A percentile compares a stretch with the other conserved stretches of the same genome.
Conservation (phyloP, 495 filamentous ascomycete species). For the Penicillium soppii region DNA sequence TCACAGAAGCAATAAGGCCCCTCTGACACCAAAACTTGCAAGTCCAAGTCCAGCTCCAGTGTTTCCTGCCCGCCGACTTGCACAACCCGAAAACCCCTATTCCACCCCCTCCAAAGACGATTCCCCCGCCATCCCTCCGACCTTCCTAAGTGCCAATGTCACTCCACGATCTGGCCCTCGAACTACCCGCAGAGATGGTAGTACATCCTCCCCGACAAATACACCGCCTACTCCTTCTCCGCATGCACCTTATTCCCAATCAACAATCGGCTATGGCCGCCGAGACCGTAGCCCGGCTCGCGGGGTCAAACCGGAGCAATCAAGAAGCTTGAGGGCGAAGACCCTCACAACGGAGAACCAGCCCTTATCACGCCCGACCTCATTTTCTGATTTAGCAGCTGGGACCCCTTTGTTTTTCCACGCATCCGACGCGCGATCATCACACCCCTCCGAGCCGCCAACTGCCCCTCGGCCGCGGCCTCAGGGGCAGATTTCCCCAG, state of each 20-base stretch:
- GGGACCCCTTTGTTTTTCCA: slow-evolving; percentile 70
- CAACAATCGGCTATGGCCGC: slow-evolving; percentile 28
- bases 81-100: slow-evolving; percentile 33
- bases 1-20: slow-evolving; percentile 37
- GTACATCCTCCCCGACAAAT: slow-evolving; percentile 58
- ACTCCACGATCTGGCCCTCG: slow-evolving; percentile 71
- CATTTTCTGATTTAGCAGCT: slow-evolving; percentile 29
- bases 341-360: slow-evolving; percentile 32
- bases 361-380: slow-evolving; percentile 29
- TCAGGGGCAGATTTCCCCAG: slow-evolving; percentile 28
- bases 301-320: slow-evolving; percentile 30
- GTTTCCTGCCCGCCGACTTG: slow-evolving; percentile 36
- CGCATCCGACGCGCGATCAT: slow-evolving; percentile 63
- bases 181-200: slow-evolving; percentile 63
- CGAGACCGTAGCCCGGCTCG: slow-evolving; percentile 43
- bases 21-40: slow-evolving; percentile 53
- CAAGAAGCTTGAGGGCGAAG: slow-evolving; percentile 36
- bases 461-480: slow-evolving; percentile 26
- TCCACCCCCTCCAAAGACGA: slow-evolving; percentile 38
- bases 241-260: slow-evolving; percentile 31
- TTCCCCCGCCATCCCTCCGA: slow-evolving; percentile 43
- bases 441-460: slow-evolving; percentile 23
- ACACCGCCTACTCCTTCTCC: slow-evolving; percentile 46
- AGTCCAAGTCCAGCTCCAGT: slow-evolving; percentile 30
- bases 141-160: slow-evolving; percentile 63